Evolutionary conservation across 345 rosid genomes (phyloP).

Genomic region (Lepidium sativum): DNA sequence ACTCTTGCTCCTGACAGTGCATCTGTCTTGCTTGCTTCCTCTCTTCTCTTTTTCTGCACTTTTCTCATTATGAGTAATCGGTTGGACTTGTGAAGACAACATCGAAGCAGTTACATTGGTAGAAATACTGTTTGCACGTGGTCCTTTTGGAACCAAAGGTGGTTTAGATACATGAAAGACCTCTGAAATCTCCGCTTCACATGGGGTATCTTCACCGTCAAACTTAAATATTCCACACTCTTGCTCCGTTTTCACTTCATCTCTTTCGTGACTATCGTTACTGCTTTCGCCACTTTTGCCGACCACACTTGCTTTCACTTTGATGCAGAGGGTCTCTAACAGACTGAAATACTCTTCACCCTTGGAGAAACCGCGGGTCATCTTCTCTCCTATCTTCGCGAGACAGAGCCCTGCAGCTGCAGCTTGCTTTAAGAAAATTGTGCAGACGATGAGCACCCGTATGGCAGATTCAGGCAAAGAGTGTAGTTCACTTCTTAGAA

Average conservation of each 20-base stretch:
- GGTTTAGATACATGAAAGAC: conserved; percentile 24
- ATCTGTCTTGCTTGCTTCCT: conserved; percentile 1
- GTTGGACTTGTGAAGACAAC: conserved; percentile 23
- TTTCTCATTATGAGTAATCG: conserved; percentile 19
- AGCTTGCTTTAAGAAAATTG: conserved; percentile 60
- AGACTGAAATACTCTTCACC: conserved; percentile 48
- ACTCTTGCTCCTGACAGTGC: conserved; percentile 37
- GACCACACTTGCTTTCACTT: conserved; percentile 37
- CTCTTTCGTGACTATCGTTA: conserved; percentile 7
- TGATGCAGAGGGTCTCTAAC: conserved; percentile 51
- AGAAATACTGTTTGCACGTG: conserved; percentile 30
- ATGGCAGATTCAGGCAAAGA: conserved; percentile 55
- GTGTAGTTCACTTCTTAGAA: conserved; percentile 49
- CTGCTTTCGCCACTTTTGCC: not conserved
- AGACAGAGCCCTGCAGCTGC: conserved; percentile 66
- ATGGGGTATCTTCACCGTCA: conserved; percentile 27
- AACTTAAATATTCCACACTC: conserved; percentile 35
- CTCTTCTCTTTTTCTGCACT: conserved; percentile 1
- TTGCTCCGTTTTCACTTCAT: conserved; percentile 14
- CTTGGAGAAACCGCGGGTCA: conserved; percentile 46
- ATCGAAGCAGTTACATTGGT: conserved; percentile 12
- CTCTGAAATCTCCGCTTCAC: conserved; percentile 8
- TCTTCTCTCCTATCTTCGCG: conserved; percentile 71
- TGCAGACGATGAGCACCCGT: conserved; percentile 56
- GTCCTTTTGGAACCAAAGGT: conserved; percentile 26